phyloP scores from a whole-genome alignment of 768 basidiomycete species.

The Lentinula sp. region DNA sequence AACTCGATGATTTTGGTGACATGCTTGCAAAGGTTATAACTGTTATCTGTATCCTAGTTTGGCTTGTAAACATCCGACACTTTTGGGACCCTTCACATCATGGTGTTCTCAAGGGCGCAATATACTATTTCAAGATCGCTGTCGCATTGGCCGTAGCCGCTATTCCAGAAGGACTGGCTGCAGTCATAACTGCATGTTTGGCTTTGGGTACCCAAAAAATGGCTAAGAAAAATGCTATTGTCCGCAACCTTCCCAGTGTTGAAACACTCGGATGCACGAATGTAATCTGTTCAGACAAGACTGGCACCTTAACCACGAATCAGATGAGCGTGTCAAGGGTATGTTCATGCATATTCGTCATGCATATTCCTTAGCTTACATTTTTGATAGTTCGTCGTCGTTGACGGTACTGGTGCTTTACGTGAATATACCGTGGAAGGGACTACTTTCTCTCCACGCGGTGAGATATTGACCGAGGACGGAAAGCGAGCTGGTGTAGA shows the following conservation, averaged over 20 bases:
- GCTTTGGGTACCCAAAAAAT: slow-evolving; percentile 98
- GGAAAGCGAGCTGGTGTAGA: slow-evolving; percentile 53
- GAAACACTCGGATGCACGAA: slow-evolving; percentile 98
- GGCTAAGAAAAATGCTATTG: slow-evolving; percentile 98
- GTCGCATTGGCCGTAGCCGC: slow-evolving; percentile 98
- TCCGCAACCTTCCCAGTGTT: slow-evolving; percentile 91
- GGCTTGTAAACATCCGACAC: slow-evolving; percentile 95
- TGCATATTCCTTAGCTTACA: background rate
- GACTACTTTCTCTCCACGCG: slow-evolving; percentile 85
- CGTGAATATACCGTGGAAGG: slow-evolving; percentile 83
- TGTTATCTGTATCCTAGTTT: slow-evolving; percentile 95
- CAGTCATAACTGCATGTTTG: slow-evolving; percentile 95
- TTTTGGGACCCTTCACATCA: slow-evolving; percentile 95
- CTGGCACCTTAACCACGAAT: slow-evolving; percentile 91
- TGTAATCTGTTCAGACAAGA: slow-evolving; percentile 99
- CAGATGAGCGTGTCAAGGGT: slow-evolving; percentile 94
- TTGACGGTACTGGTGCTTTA: slow-evolving; percentile 40
- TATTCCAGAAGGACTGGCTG: slow-evolving; percentile 97
- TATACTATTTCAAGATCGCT: slow-evolving; percentile 99
- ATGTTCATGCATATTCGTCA: slow-evolving; percentile 14
- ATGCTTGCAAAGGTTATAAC: slow-evolving; percentile 96
- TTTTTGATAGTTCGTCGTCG: slow-evolving; percentile 63
- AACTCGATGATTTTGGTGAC: slow-evolving; percentile 97
- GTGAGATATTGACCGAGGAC: slow-evolving; percentile 61
- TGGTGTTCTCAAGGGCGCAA: slow-evolving; percentile 84